phyloP scores from a whole-genome alignment of 768 basidiomycete genomes.

The Pulveroboletus ravenelii region DNA sequence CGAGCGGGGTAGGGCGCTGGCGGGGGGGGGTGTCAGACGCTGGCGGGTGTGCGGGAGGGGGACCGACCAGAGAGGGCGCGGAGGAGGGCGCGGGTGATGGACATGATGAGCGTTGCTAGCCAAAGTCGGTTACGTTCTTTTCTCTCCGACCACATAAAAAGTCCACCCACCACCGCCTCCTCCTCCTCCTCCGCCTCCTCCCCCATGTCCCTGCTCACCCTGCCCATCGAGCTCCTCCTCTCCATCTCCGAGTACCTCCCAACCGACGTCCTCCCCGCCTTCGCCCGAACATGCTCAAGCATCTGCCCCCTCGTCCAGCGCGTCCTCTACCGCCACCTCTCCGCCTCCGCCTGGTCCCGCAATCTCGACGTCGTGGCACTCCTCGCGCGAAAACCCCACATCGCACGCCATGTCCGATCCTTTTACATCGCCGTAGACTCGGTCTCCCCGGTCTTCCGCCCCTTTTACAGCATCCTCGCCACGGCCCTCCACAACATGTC shows the following conservation, averaged over 20 bases:
- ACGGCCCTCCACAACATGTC: conserved; percentile 58
- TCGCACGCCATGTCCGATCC: conserved; percentile 59
- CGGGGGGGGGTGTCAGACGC: background rate
- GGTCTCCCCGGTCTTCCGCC: conserved; percentile 35
- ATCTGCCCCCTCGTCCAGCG: conserved; percentile 52
- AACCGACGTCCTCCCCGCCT: conserved; percentile 39
- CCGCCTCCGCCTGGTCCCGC: conserved; percentile 39
- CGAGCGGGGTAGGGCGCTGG: conserved; percentile 52
- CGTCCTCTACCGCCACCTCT: conserved; percentile 58
- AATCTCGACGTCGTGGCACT: conserved; percentile 49
- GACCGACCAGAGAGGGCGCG: background rate
- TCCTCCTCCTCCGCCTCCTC: background rate
- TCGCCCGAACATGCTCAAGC: conserved; percentile 41
- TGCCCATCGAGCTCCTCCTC: conserved; percentile 65
- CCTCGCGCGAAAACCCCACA: conserved; percentile 50
- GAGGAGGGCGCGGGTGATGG: background rate
- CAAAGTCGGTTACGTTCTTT: conserved; percentile 7
- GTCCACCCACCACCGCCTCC: too few species aligned
- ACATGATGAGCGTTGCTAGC: conserved; percentile 7
- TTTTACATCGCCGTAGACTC: conserved; percentile 53
- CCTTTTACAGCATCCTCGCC: conserved; percentile 48
- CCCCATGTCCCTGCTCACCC: conserved; percentile 37
- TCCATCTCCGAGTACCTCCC: conserved; percentile 39
- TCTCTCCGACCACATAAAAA: background rate
- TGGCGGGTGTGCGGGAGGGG: background rate